phyloP scores from a whole-genome alignment of 805 yeast species.

The Wickerhamomyces canadensis region DNA sequence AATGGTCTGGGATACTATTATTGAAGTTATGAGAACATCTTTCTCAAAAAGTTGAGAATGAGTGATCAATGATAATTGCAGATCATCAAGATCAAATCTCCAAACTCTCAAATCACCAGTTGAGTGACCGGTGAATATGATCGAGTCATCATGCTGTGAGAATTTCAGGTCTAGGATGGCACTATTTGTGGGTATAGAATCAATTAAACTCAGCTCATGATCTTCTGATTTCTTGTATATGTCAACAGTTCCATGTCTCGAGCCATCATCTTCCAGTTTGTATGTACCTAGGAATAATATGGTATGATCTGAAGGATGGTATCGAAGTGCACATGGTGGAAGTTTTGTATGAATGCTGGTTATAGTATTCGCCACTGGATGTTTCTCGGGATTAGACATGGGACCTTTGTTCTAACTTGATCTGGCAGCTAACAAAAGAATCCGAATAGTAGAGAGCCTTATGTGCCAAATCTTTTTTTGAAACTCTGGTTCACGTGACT shows the following conservation, averaged over 20 bases:
- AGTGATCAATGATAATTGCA: slow-evolving; percentile 12
- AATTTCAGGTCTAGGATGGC: slow-evolving; percentile 79
- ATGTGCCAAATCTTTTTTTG: too few species aligned
- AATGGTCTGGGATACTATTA: slow-evolving; percentile 47
- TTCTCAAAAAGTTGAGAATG: slow-evolving; percentile 43
- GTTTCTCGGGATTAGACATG: not conserved
- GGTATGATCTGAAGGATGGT: slow-evolving; percentile 44
- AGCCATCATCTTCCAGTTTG: slow-evolving; percentile 55
- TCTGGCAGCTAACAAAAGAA: too few species aligned
- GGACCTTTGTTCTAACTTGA: too few species aligned
- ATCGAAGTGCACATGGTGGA: slow-evolving; percentile 82
- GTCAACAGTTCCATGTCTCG: slow-evolving; percentile 61
- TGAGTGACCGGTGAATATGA: slow-evolving; percentile 67
- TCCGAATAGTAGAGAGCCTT: too few species aligned
- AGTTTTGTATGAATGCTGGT: slow-evolving; percentile 38
- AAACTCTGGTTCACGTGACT: too few species aligned
- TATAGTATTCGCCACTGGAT: slow-evolving; percentile 2
- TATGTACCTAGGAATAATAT: slow-evolving; percentile 74
- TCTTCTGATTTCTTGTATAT: slow-evolving; percentile 23
- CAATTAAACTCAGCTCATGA: slow-evolving; percentile 19
- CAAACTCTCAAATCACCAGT: slow-evolving; percentile 72
- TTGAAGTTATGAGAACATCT: slow-evolving; percentile 54
- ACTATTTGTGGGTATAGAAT: slow-evolving; percentile 35
- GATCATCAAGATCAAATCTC: slow-evolving; percentile 30
- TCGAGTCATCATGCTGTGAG: slow-evolving; percentile 43